phyloP scores from a whole-genome alignment of 306 rosid genomes.

The Ziziphus jujuba region DNA sequence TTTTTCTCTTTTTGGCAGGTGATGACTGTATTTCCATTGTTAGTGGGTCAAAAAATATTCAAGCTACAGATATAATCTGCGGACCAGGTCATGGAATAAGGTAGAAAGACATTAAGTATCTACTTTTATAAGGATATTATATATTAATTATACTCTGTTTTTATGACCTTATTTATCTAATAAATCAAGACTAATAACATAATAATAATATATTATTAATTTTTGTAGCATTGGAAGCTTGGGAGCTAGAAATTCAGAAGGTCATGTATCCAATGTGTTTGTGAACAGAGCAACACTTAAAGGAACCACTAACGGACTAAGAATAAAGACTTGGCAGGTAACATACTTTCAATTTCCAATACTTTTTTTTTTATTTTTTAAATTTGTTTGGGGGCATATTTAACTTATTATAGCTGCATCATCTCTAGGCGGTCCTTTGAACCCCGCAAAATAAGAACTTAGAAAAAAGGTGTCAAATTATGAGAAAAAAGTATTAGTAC shows the following conservation, averaged over 20 bases:
- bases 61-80: constrained; percentile 48
- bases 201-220: not conserved
- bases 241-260: constrained; percentile 61
- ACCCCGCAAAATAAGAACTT: no score
- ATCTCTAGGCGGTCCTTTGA: no score
- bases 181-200: no score
- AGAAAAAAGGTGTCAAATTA: no score
- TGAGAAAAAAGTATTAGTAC: no score
- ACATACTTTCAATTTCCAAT: not conserved
- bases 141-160: not conserved
- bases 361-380: no score
- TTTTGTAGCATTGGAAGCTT: constrained; percentile 80
- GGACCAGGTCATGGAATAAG: constrained; percentile 99
- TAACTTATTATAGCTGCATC: no score
- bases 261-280: constrained; percentile 57
- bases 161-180: not conserved
- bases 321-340: constrained; percentile 97
- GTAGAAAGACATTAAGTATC: constrained; percentile 20
- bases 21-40: constrained; percentile 95
- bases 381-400: no score
- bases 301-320: constrained; percentile 79
- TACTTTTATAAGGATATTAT: not conserved
- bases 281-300: constrained; percentile 50
- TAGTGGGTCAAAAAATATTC: constrained; percentile 65
- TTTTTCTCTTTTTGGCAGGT: constrained; percentile 39